Evolutionary conservation across 169 alveolate species (phyloP).

Genomic region (Cryptosporidium andersoni): DNA sequence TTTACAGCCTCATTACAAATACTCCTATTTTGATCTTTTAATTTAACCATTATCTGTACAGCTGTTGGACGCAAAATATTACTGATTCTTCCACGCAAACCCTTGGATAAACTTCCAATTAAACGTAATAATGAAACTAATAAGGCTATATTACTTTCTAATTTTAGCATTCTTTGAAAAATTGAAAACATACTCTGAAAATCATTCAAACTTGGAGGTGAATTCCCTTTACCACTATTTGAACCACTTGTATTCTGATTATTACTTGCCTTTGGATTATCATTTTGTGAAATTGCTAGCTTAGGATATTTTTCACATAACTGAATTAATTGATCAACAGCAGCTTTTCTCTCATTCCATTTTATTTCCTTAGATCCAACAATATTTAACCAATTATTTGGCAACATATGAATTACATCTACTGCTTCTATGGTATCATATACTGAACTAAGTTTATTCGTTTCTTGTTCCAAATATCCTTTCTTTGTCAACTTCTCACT

Average conservation of each 20-base stretch:
- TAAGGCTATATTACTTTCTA: slow-evolving; percentile 48
- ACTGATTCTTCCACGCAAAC: slow-evolving; percentile 32
- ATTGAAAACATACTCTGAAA: slow-evolving; percentile 23
- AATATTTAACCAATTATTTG: slow-evolving; percentile 48
- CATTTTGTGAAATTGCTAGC: slow-evolving; percentile 12
- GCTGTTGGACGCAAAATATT: slow-evolving; percentile 39
- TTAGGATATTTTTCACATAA: slow-evolving; percentile 45
- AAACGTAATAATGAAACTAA: slow-evolving; percentile 34
- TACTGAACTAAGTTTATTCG: not conserved
- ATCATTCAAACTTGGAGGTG: slow-evolving; percentile 24
- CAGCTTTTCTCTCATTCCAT: slow-evolving; percentile 57
- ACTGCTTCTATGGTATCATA: slow-evolving; percentile 47
- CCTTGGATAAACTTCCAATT: slow-evolving; percentile 7
- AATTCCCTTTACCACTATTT: not conserved
- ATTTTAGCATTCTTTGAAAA: slow-evolving; percentile 46
- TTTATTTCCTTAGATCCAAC: slow-evolving; percentile 42
- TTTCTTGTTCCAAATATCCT: not conserved
- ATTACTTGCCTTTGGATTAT: not conserved
- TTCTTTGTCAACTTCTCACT: not conserved
- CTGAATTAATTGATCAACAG: slow-evolving; percentile 23
- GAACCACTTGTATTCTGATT: not conserved
- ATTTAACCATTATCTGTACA: slow-evolving; percentile 23
- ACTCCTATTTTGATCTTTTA: slow-evolving; percentile 56
- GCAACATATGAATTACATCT: slow-evolving; percentile 45
- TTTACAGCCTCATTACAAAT: slow-evolving; percentile 41